A percentile compares a stretch with the other conserved stretches of the same genome.
These are phyloP conservation scores for Cadophora gregata DNA, from an alignment of 2,329 filamentous ascomycete species.

Conservation along the genomic window DNA sequence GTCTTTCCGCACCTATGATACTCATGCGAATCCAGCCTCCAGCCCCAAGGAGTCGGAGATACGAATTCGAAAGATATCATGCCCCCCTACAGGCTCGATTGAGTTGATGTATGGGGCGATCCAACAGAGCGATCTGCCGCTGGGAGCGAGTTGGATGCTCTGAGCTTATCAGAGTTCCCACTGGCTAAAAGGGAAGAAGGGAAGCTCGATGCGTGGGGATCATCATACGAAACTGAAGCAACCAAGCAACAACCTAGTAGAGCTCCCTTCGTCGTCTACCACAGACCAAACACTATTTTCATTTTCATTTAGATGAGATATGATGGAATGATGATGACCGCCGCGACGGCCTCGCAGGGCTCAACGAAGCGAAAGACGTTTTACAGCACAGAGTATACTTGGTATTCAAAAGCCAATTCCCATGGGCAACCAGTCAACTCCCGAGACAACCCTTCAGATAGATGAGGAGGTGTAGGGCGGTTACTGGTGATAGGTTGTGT, in stretches of 20 bases:
- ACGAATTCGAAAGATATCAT: neutral
- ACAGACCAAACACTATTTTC: slow-evolving; percentile 9
- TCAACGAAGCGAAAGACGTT: slow-evolving; percentile 28
- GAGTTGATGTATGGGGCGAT: neutral
- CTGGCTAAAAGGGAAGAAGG: neutral
- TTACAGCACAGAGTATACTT: slow-evolving; percentile 1
- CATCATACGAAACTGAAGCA: slow-evolving; percentile 33
- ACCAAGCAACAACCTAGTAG: neutral
- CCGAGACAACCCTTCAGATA: slow-evolving; percentile 23
- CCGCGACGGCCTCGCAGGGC: neutral
- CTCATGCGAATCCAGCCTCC: neutral
- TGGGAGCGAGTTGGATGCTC: slow-evolving; percentile 26
- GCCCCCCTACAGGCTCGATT: neutral
- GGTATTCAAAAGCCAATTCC: slow-evolving; percentile 18
- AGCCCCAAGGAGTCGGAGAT: neutral
- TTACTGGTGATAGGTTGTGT: slow-evolving; percentile 31
- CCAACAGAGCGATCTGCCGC: slow-evolving; percentile 14
- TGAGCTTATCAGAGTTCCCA: slow-evolving; percentile 29
- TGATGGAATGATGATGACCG: slow-evolving; percentile 13
- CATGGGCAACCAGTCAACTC: slow-evolving; percentile 23
- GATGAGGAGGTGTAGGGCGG: slow-evolving; percentile 34
- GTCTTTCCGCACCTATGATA: neutral
- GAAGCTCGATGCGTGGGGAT: slow-evolving; percentile 26
- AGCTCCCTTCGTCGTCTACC: neutral
- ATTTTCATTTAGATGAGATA: slow-evolving; percentile 19